These are phyloP conservation scores for Echria macrotheca DNA, from an alignment of 495 filamentous ascomycete genomes.

Conservation along the genomic window DNA sequence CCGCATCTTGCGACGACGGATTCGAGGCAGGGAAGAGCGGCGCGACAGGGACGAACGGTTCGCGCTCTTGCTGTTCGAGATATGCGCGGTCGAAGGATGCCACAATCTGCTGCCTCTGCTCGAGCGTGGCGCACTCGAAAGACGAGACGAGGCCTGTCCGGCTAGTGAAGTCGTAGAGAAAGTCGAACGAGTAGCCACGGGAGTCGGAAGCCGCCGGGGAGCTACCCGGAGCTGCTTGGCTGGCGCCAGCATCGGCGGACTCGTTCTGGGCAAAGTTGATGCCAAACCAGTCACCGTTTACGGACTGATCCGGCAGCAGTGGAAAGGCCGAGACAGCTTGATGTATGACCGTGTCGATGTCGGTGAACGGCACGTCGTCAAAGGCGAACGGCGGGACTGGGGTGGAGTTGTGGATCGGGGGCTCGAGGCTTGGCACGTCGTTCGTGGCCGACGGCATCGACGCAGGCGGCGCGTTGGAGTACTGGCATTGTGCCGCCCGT, in stretches of 20 bases:
- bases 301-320: conserved; percentile 4
- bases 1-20: background rate
- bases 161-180: conserved; percentile 28
- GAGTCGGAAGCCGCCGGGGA: conserved; percentile 8
- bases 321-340: conserved; percentile 18
- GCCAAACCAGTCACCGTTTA: conserved; percentile 16
- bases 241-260: background rate
- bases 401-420: background rate
- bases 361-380: conserved; percentile 12
- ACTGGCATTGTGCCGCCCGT: conserved; percentile 20
- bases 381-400: background rate
- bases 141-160: conserved; percentile 24
- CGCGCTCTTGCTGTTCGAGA: conserved; percentile 11
- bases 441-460: too few relatives aligned
- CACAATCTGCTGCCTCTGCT: conserved; percentile 22
- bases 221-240: too few relatives aligned
- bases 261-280: conserved; percentile 7
- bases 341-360: conserved; percentile 20
- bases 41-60: background rate
- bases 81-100: conserved; percentile 17
- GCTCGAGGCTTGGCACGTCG: background rate
- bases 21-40: background rate
- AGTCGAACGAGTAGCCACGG: conserved; percentile 21
- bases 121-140: conserved; percentile 28
- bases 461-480: too few relatives aligned